These are phyloP conservation scores for Dichomitus squalens DNA, from an alignment of 1,284 basidiomycete genomes.

Conservation along the genomic window DNA sequence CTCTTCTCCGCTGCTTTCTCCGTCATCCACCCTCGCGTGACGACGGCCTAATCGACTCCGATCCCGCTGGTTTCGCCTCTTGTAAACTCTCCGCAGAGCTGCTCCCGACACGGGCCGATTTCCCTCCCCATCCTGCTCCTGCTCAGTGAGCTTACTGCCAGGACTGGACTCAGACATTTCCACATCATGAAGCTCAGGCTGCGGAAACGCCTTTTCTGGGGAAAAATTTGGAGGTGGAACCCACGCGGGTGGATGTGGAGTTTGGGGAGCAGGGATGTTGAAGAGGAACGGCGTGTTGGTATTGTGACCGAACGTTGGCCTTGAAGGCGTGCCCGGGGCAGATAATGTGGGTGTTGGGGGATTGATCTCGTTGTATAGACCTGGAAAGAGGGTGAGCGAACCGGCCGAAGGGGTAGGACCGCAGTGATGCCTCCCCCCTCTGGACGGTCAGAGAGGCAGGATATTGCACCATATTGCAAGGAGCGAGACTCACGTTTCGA, in stretches of 20 bases:
- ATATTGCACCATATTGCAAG: not conserved
- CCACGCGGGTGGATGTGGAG: slow-evolving; percentile 58
- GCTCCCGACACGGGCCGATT: slow-evolving; percentile 58
- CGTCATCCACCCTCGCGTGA: slow-evolving; percentile 35
- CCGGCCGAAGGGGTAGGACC: not conserved
- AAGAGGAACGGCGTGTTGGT: slow-evolving; percentile 73
- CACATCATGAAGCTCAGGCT: slow-evolving; percentile 62
- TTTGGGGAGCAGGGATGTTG: slow-evolving; percentile 51
- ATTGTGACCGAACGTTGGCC: slow-evolving; percentile 66
- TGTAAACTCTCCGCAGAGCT: slow-evolving; percentile 71
- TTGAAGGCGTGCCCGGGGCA: slow-evolving; percentile 48
- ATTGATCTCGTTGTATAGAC: slow-evolving; percentile 55
- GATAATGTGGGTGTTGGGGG: slow-evolving; percentile 47
- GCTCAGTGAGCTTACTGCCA: slow-evolving; percentile 38
- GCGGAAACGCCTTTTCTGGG: slow-evolving; percentile 59
- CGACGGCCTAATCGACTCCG: slow-evolving; percentile 33
- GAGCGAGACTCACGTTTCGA: slow-evolving; percentile 60
- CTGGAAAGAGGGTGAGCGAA: slow-evolving; percentile 36
- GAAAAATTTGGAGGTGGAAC: slow-evolving; percentile 60
- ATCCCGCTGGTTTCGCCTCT: slow-evolving; percentile 52
- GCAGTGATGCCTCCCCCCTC: not conserved
- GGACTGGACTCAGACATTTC: slow-evolving; percentile 75
- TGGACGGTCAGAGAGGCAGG: too few relatives aligned
- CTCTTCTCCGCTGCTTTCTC: slow-evolving; percentile 39
- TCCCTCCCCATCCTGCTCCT: slow-evolving; percentile 38